A percentile compares a stretch with the other conserved stretches of the same genome.
Conservation (phyloP, 257 asterid species). For the Primulina tabacum region DNA sequence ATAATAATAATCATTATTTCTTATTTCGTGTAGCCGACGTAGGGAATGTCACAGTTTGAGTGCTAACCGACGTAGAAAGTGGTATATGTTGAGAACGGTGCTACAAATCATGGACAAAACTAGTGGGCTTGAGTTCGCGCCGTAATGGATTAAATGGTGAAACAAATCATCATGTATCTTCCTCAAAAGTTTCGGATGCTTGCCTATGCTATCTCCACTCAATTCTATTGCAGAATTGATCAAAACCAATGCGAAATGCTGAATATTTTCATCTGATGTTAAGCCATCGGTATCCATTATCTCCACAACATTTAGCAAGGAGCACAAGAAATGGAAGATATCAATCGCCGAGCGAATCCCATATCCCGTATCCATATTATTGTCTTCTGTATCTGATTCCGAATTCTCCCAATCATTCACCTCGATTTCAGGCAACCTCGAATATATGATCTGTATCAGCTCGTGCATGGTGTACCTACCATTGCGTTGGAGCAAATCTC, state of each 20-base stretch:
- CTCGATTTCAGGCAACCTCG: slow-evolving; percentile 71
- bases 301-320: slow-evolving; percentile 77
- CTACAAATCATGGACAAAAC: slow-evolving; percentile 87
- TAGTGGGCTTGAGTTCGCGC: slow-evolving; percentile 63
- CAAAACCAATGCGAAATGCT: slow-evolving; percentile 67
- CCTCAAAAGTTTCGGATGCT: slow-evolving; percentile 80
- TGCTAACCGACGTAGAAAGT: slow-evolving; percentile 72
- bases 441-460: slow-evolving; percentile 63
- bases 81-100: slow-evolving; percentile 73
- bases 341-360: slow-evolving; percentile 81
- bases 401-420: slow-evolving; percentile 76
- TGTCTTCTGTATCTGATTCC: slow-evolving; percentile 83
- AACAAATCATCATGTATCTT: slow-evolving; percentile 88
- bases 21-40: too few relatives aligned
- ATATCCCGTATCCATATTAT: slow-evolving; percentile 56
- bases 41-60: not conserved
- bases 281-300: slow-evolving; percentile 53
- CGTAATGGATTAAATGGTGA: slow-evolving; percentile 86
- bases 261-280: slow-evolving; percentile 59
- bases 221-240: slow-evolving; percentile 79
- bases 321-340: slow-evolving; percentile 85
- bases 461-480: slow-evolving; percentile 87
- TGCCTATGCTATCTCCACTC: slow-evolving; percentile 86
- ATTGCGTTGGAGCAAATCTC: slow-evolving; percentile 77
- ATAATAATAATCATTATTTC: too few relatives aligned